Evolutionary conservation across 140 eudicot species (phyloP).

Genomic region (Bidens hawaiensis): DNA sequence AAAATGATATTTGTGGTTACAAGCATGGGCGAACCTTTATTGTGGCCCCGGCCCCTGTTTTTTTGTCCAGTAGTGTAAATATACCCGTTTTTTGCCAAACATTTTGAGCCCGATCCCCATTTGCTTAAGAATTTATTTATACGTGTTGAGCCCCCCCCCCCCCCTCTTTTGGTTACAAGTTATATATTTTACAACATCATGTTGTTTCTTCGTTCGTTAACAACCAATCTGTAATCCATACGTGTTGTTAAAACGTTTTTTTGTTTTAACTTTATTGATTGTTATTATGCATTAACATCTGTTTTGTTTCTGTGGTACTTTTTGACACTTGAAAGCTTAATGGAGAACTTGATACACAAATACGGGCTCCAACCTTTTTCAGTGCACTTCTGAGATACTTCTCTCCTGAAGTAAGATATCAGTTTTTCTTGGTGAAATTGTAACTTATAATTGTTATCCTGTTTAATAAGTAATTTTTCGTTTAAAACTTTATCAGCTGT

Average conservation of each 20-base stretch:
- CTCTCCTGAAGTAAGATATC: conserved; percentile 54
- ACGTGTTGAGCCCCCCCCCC: no score
- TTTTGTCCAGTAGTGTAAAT: no score
- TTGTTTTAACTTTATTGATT: no score
- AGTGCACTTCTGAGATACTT: conserved; percentile 62
- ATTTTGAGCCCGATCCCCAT: no score
- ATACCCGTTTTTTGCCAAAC: no score
- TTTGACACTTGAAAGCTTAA: conserved; percentile 43
- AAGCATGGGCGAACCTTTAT: no score
- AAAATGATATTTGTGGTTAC: neutral
- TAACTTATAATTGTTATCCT: neutral
- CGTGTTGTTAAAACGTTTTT: neutral
- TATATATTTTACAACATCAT: neutral
- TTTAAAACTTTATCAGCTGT: conserved; percentile 27
- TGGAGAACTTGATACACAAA: conserved; percentile 85
- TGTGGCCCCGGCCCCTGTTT: no score
- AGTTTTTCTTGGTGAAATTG: neutral
- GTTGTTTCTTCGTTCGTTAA: neutral
- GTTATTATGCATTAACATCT: no score
- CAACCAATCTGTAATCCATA: neutral
- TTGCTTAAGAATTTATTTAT: no score
- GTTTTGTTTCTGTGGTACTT: no score
- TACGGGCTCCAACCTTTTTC: conserved; percentile 62
- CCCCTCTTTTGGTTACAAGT: no score
- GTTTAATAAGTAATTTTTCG: neutral